Percentiles rank a stretch among this genome's conserved stretches.
Conservation (phyloP, 345 rosid genomes). For the Mallotus nudiflorus region DNA sequence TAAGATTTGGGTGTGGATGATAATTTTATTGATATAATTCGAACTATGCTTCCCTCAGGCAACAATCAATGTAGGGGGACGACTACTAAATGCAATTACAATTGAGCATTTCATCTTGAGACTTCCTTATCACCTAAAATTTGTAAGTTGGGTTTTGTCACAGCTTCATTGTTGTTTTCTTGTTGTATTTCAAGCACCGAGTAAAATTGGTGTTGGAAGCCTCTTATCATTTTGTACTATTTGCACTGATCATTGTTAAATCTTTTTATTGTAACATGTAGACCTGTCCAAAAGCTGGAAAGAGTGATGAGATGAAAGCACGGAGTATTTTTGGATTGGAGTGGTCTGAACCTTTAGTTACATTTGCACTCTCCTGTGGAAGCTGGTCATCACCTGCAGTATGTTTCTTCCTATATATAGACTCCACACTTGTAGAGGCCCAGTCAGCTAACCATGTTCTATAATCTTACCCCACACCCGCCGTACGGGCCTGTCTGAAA, state of each 20-base stretch:
- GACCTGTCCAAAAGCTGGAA: conserved; percentile 70
- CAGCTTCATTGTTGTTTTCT: background rate
- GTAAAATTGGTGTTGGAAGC: background rate
- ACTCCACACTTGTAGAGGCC: no score
- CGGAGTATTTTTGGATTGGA: conserved; percentile 65
- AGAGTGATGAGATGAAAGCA: conserved; percentile 70
- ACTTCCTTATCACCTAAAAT: conserved; percentile 86
- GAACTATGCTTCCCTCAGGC: conserved; percentile 51
- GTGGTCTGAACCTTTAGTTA: conserved; percentile 88
- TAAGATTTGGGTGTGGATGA: background rate
- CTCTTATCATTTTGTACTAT: background rate
- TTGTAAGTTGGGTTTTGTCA: conserved; percentile 48
- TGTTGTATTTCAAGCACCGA: no score
- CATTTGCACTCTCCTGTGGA: conserved; percentile 89
- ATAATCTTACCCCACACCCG: no score
- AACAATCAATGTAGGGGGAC: conserved; percentile 70
- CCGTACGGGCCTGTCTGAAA: no score
- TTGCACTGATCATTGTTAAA: no score
- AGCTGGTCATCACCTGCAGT: conserved; percentile 96
- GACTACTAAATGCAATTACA: conserved; percentile 69
- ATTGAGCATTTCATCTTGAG: conserved; percentile 92
- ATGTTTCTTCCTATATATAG: no score
- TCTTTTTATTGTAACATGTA: conserved; percentile 38
- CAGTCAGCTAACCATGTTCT: no score
- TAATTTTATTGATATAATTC: conserved; percentile 1